Conservation (phyloP, 2,329 filamentous ascomycete genomes). For the Blumeria hordei region DNA sequence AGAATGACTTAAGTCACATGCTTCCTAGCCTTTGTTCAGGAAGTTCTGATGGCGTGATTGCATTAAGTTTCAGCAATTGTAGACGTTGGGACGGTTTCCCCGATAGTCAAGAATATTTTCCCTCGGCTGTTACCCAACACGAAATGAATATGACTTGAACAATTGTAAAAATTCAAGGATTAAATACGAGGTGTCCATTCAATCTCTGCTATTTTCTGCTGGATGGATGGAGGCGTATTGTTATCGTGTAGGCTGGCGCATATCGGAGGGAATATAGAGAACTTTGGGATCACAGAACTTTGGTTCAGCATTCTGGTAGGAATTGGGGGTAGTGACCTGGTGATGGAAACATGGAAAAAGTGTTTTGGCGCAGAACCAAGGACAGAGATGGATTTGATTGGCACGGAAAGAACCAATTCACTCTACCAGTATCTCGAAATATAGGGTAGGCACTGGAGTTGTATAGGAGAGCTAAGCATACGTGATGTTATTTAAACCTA, state of each 20-base stretch:
- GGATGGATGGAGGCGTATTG: neutral
- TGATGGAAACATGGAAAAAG: neutral
- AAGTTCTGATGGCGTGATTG: neutral
- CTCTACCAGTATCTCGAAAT: no score
- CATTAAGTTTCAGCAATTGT: constrained; percentile 10
- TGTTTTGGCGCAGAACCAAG: neutral
- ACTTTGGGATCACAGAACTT: neutral
- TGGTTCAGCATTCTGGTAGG: neutral
- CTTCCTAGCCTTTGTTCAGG: constrained; percentile 6
- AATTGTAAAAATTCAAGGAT: neutral
- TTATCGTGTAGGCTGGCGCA: neutral
- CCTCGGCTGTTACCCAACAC: constrained; percentile 10
- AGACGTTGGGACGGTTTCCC: constrained; percentile 14
- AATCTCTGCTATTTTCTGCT: neutral
- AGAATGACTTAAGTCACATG: constrained; percentile 7
- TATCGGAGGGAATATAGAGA: neutral
- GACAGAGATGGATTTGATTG: no score
- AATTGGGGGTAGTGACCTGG: neutral
- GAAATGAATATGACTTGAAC: constrained; percentile 13
- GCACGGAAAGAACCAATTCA: no score
- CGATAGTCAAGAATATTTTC: constrained; percentile 13
- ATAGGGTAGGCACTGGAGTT: no score
- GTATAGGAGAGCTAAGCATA: no score
- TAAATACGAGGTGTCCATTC: neutral
- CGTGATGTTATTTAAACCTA: no score